Conservation (phyloP, 106 monocot species). For the Posidonia australis region DNA sequence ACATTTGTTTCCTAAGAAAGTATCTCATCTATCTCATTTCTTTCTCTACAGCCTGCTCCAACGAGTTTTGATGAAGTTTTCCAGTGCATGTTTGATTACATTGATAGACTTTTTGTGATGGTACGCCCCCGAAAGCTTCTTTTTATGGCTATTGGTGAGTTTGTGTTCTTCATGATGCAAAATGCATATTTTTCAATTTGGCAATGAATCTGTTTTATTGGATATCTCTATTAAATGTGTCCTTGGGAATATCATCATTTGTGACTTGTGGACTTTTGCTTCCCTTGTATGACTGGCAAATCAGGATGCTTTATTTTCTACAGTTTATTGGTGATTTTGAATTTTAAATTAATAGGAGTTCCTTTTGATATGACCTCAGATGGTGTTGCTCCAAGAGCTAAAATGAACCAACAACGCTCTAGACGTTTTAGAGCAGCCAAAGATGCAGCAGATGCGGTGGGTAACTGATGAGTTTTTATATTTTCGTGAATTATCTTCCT, state of each 20-base stretch:
- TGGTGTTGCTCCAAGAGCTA: slow-evolving; percentile 98
- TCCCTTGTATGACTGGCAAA: neutral
- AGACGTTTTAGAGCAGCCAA: slow-evolving; percentile 98
- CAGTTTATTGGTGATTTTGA: neutral
- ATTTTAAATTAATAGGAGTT: neutral
- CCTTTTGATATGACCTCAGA: slow-evolving; percentile 28
- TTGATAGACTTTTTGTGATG: slow-evolving; percentile 93
- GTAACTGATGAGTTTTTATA: neutral
- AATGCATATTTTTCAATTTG: neutral
- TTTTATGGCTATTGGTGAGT: slow-evolving; percentile 96
- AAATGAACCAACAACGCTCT: slow-evolving; percentile 99
- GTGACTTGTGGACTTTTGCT: neutral
- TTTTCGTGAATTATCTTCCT: neutral
- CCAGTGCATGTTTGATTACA: slow-evolving; percentile 98
- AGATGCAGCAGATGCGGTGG: slow-evolving; percentile 92
- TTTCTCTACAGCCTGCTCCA: slow-evolving; percentile 66
- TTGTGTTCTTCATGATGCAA: neutral
- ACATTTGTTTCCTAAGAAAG: neutral
- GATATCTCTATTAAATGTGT: too few species aligned
- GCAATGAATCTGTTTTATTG: too few species aligned
- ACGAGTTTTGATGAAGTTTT: slow-evolving; percentile 91
- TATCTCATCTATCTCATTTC: neutral
- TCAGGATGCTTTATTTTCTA: neutral
- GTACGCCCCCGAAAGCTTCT: slow-evolving; percentile 89
- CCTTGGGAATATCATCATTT: too few species aligned